These are phyloP conservation scores for Aspergillus thermomutatus DNA, from an alignment of 2,329 filamentous ascomycete species.

Conservation along the genomic window DNA sequence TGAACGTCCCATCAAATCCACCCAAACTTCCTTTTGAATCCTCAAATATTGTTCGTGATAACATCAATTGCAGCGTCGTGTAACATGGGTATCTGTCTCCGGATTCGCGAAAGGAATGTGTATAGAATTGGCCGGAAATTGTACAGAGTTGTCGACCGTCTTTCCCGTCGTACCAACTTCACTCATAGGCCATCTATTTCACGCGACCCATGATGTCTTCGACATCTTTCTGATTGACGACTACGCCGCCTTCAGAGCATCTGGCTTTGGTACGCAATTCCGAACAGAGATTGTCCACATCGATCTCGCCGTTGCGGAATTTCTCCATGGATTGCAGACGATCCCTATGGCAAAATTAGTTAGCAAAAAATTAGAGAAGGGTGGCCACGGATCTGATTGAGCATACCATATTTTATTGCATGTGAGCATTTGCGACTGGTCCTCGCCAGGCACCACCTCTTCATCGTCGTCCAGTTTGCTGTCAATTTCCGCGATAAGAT, in stretches of 20 bases:
- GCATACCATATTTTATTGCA: slow-evolving; percentile 93
- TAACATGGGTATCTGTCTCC: slow-evolving; percentile 25
- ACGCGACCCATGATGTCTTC: slow-evolving; percentile 64
- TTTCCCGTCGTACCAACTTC: slow-evolving; percentile 16
- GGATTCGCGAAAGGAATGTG: slow-evolving; percentile 3
- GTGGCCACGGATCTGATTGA: background rate
- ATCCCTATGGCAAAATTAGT: slow-evolving; percentile 63
- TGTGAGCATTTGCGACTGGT: slow-evolving; percentile 64
- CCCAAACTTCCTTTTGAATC: background rate
- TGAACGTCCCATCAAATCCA: background rate
- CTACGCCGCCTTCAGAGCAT: slow-evolving; percentile 83
- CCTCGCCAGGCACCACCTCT: slow-evolving; percentile 63
- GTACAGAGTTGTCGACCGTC: slow-evolving; percentile 4
- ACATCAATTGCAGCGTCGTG: slow-evolving; percentile 12
- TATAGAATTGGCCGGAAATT: background rate
- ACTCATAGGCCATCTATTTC: slow-evolving; percentile 16
- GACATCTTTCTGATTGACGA: slow-evolving; percentile 86
- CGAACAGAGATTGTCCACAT: slow-evolving; percentile 87
- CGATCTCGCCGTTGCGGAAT: slow-evolving; percentile 86
- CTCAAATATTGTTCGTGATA: slow-evolving; percentile 12
- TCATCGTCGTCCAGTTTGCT: slow-evolving; percentile 58
- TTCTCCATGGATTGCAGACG: slow-evolving; percentile 81
- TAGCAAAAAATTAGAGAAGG: slow-evolving; percentile 31
- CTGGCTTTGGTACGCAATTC: slow-evolving; percentile 94
- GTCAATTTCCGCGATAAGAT: slow-evolving; percentile 75